phyloP scores from a whole-genome alignment of 192 early-diverging fungal genomes.

The Entomortierella chlamydospora region DNA sequence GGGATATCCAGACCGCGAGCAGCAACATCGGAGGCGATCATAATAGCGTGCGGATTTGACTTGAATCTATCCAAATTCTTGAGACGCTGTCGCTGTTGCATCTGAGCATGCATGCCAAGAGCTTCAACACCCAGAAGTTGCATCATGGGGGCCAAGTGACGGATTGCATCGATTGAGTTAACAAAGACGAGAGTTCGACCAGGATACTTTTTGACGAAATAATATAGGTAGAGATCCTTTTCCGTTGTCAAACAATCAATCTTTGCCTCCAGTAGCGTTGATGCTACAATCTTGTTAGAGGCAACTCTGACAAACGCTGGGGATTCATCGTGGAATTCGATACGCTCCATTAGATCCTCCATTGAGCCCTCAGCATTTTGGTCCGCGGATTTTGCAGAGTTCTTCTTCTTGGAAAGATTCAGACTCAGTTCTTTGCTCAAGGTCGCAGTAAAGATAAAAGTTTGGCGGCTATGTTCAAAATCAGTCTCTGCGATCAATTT shows the following conservation, averaged over 20 bases:
- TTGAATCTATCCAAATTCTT: conserved; percentile 94
- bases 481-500: conserved; percentile 32
- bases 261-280: conserved; percentile 79
- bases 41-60: conserved; percentile 74
- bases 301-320: conserved; percentile 86
- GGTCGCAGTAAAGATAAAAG: conserved; percentile 95
- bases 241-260: conserved; percentile 89
- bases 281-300: conserved; percentile 72
- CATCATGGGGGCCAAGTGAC: conserved; percentile 88
- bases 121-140: conserved; percentile 78
- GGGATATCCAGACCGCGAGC: conserved; percentile 97
- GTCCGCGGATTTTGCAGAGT: conserved; percentile 30
- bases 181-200: conserved; percentile 95
- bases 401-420: conserved; percentile 62
- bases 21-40: conserved; percentile 97
- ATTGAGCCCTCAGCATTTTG: conserved; percentile 35
- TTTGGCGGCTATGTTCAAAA: conserved; percentile 69
- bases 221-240: conserved; percentile 90
- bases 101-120: conserved; percentile 91
- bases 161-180: conserved; percentile 94
- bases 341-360: conserved; percentile 78
- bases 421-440: conserved; percentile 66
- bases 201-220: conserved; percentile 86
- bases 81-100: conserved; percentile 95
- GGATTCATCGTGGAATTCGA: conserved; percentile 80